A percentile compares a stretch with the other conserved stretches of the same genome.
Conservation (phyloP, 1,139 yeast species). For the Ogataea hybrid region DNA sequence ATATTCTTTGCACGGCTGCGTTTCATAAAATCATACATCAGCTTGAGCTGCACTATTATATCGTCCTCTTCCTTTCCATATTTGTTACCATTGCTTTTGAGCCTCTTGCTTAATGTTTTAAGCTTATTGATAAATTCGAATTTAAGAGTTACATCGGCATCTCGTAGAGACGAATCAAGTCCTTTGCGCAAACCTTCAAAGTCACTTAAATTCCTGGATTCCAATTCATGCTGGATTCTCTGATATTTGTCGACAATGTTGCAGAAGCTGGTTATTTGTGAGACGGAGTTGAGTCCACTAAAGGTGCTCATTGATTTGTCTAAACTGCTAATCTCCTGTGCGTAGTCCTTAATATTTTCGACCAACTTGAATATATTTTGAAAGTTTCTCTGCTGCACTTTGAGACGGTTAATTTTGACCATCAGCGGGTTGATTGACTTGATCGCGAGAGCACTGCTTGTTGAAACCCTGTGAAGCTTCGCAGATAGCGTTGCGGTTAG, state of each 20-base stretch:
- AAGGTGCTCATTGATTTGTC: too few relatives aligned
- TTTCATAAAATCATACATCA: conserved; percentile 36
- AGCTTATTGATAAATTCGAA: conserved; percentile 35
- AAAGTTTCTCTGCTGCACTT: too few relatives aligned
- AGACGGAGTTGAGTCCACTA: conserved; percentile 34
- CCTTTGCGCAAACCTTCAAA: conserved; percentile 50
- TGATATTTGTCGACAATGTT: conserved; percentile 39
- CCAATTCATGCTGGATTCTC: conserved; percentile 38
- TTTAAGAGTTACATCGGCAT: conserved; percentile 43
- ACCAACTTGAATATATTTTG: too few relatives aligned
- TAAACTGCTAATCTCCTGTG: too few relatives aligned
- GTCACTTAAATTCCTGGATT: conserved; percentile 36
- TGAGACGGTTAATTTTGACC: too few relatives aligned
- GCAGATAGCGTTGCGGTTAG: too few relatives aligned
- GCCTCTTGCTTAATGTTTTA: conserved; percentile 34
- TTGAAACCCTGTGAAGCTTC: too few relatives aligned
- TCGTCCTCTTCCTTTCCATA: conserved; percentile 43
- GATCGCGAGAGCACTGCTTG: too few relatives aligned
- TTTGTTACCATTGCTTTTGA: conserved; percentile 42
- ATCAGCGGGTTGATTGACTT: too few relatives aligned
- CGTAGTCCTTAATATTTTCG: too few relatives aligned
- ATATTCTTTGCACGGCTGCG: conserved; percentile 20
- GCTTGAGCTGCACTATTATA: conserved; percentile 44
- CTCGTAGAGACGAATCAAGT: conserved; percentile 45
- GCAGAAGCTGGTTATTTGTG: conserved; percentile 35